Base-by-base conservation (phyloP, 2,329 filamentous ascomycete genomes). In the Aspergillus japonicus region DNA sequence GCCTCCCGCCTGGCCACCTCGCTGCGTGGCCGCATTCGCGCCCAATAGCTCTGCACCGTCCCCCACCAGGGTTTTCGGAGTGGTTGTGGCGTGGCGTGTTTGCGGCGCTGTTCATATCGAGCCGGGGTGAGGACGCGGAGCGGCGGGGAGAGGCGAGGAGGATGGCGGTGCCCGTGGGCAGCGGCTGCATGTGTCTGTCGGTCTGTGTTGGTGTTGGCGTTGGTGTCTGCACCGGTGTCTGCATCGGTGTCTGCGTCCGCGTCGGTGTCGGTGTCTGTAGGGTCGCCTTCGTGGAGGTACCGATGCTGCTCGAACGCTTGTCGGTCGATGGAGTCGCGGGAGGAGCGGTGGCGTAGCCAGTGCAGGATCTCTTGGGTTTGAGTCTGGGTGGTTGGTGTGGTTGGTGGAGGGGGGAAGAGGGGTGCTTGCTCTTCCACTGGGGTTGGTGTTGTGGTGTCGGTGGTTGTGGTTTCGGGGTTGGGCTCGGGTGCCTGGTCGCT, bases 111-210 rank as follows among this genome's bases (percentile, higher is more conserved):
- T 31, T 60, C 57, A 50, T 65, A 64, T 5, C 62, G 52, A 1
- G 50, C 54, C 2, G 64, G 64, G 0, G 64, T 65, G 5, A 64
- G 48, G 47, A 64, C 61, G 0, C 63, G 56, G 4, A 54, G 52
- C 14, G 64, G 64, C n/a, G 64, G 63, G 47, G 59, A 56, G 5
- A 60, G 3, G 2, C 35, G 21, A 6, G 47, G 31, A 12, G 14
- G 50, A 5, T 19, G 11, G 24, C 26, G 33, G 11, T 54, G 39
- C 26, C 26, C 8, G 26, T 29, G 26, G 26, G 26, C 26, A 26
- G 26, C 26, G 26, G 26, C 26, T 8, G 10, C 11, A 23, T 49
- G 21, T 23, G 19, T 12, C 23, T 49, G 21, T 24, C 23, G 23
- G 21, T 5, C 26, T 49, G 3, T 49, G 47, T 6, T 26, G 24